phyloP scores from a whole-genome alignment of 2,329 filamentous ascomycete species.

The Achaetomium macrosporum region DNA sequence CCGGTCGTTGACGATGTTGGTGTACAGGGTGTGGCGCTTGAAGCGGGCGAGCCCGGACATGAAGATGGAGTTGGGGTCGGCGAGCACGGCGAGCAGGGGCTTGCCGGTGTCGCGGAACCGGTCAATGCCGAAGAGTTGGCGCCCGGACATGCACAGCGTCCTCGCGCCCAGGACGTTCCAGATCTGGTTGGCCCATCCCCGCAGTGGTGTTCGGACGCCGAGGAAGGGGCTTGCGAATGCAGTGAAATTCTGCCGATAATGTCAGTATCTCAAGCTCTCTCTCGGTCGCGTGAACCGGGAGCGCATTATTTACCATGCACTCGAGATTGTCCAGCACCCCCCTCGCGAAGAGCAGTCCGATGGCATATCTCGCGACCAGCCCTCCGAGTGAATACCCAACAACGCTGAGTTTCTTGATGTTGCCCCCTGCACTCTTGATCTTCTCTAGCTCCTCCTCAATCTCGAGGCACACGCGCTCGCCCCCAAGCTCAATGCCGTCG shows the following conservation, averaged over 20 bases:
- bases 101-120: constrained; percentile 75
- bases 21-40: constrained; percentile 69
- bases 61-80: constrained; percentile 81
- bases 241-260: constrained; percentile 66
- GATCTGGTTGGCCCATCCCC: constrained; percentile 58
- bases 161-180: constrained; percentile 83
- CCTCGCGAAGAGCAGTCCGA: constrained; percentile 76
- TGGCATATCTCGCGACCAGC: constrained; percentile 76
- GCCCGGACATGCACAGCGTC: constrained; percentile 74
- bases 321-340: constrained; percentile 73
- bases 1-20: constrained; percentile 82
- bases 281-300: not conserved
- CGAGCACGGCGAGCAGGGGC: constrained; percentile 73
- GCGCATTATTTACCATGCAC: constrained; percentile 55
- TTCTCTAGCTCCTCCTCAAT: constrained; percentile 58
- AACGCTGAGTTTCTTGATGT: constrained; percentile 76
- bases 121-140: constrained; percentile 84
- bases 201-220: constrained; percentile 65
- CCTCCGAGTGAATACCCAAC: constrained; percentile 88
- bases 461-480: constrained; percentile 61
- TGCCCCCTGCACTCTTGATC: constrained; percentile 56
- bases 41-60: constrained; percentile 72
- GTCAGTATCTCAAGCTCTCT: not conserved
- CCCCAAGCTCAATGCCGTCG: constrained; percentile 62
- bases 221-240: constrained; percentile 85